Base-by-base conservation (phyloP, 225 moss, liverwort and hornwort species). In the Antitrichia curtipendula region DNA sequence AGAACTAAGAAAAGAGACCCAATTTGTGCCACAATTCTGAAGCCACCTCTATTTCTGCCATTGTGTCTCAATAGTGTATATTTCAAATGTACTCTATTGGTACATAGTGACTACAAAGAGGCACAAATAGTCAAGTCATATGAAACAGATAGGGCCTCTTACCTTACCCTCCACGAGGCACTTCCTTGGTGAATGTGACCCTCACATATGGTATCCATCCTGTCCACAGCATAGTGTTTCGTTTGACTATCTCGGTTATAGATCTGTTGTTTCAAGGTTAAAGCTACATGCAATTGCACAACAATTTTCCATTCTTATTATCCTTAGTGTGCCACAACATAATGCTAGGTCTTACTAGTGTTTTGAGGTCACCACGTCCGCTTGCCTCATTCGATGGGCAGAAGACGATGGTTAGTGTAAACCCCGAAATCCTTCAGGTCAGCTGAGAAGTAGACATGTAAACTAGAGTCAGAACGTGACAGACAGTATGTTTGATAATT, bases 221-320 rank as follows among this genome's bases (percentile, higher is more conserved):
- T 53, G 1, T 36, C 6, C 6, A 53, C 9, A 36, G 15, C 0
- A 2, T 6, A 53, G 2, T 15, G 2, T n/a, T 53, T 15, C 2
- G 1, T 36, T 76, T 28, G 57, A 40, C 40, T 40, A 27, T 54
- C 38, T 78, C 0, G 1, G 3, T 78, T 12, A 27, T 28, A 28
- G 8, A 40, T 18, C 4, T 41, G 41, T 28, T 41, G 13, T 41
- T 80, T 80, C 24, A 28, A 59, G 31, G 4, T 43, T 13, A 21
- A 59, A 25, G 8, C 69, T 41, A 2, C 22, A 2, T 40, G 15
- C 15, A 40, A 1, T 56, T 31, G 69, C 29, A 20, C 53, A 38
- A 21, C 38, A 54, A 6, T 54, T 69, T 83, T 29, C 24, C 34
- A 61, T 21, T 61, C 18, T 45, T 43, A 16, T 59, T 8, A 34